Evolutionary conservation across 805 yeast species (phyloP), one percentile per base, ranked within the genome.

Genomic region (Kodamaea hsintzibuensis): DNA sequence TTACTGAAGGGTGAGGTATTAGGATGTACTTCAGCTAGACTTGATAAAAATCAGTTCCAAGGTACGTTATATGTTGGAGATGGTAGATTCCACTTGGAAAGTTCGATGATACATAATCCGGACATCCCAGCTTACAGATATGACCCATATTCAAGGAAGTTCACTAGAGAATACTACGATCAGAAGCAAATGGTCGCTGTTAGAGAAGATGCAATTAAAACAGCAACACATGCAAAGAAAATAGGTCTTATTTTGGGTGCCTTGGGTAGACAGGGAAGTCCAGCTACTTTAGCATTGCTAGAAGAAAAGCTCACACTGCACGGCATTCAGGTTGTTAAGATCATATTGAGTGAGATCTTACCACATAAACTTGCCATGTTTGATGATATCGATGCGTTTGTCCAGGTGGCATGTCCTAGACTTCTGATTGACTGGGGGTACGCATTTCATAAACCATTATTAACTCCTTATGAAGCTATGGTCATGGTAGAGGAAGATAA

Each of bases 351-450:
- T 53, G 99, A 95, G 68, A 91, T 95, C 16, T 92, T 95, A 71
- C 99, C 99, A 0, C 88, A 84, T 50, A 95, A 95, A 62, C 74
- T 95, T 38, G 86, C 97, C 9, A 87, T 89, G 86, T 95, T 95
- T 70, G 92, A 90, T 62, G 95, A 90, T 63, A 83, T 93, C 14
- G 99, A 95, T 70, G 96, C 92, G 1, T 95, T 95, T 78, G 89
- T 95, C 12, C 99, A 95, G 70, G 96, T 95, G 2, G 99, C 99
- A 0, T 95, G 99, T 67, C 99, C 99, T 0, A 78, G 99, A 63
- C 74, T 95, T 46, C 90, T 97, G 1, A 93, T 95, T 42, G 99
- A 95, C 69, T 95, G 99, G 99, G 99, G 99, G 0, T 95, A 95
- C 68, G 99, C 99, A 0, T 95, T 95, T 65, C 84, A 85, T 55